Percentiles rank a stretch among this genome's conserved stretches.
Evolutionary conservation across 1,139 yeast genomes (phyloP).

Genomic region (Lodderomyces oxycetoniae): DNA sequence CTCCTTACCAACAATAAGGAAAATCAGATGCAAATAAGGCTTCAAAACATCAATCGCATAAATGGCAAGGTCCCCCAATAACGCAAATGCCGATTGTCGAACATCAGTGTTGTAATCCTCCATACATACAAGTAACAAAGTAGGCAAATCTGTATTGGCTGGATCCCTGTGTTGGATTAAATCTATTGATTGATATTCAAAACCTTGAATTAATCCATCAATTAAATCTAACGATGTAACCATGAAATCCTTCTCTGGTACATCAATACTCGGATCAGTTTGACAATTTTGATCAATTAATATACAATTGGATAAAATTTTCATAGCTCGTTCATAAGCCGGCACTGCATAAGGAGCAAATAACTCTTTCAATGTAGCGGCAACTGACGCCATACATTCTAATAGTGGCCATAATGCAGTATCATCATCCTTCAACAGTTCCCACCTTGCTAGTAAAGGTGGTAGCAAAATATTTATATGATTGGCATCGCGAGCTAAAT

Average conservation of each 20-base stretch:
- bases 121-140: slow-evolving; percentile 63
- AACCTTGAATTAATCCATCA: slow-evolving; percentile 90
- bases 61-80: slow-evolving; percentile 82
- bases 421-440: slow-evolving; percentile 65
- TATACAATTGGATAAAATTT: slow-evolving; percentile 64
- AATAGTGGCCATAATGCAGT: slow-evolving; percentile 84
- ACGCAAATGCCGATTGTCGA: slow-evolving; percentile 86
- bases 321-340: slow-evolving; percentile 75
- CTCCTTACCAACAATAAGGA: slow-evolving; percentile 67
- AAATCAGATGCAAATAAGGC: slow-evolving; percentile 54
- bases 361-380: slow-evolving; percentile 76
- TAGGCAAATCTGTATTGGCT: slow-evolving; percentile 45
- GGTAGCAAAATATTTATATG: slow-evolving; percentile 66
- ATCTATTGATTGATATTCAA: slow-evolving; percentile 59
- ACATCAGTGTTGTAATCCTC: slow-evolving; percentile 80
- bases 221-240: slow-evolving; percentile 85
- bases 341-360: slow-evolving; percentile 90
- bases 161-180: slow-evolving; percentile 40
- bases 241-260: slow-evolving; percentile 87
- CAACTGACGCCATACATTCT: slow-evolving; percentile 89
- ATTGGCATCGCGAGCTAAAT: slow-evolving; percentile 49
- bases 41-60: slow-evolving; percentile 52
- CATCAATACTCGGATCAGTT: slow-evolving; percentile 62
- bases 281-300: slow-evolving; percentile 62
- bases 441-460: slow-evolving; percentile 80